Evolutionary conservation across 441 rosid species (phyloP).

Genomic region (Bruguiera hainesii): DNA sequence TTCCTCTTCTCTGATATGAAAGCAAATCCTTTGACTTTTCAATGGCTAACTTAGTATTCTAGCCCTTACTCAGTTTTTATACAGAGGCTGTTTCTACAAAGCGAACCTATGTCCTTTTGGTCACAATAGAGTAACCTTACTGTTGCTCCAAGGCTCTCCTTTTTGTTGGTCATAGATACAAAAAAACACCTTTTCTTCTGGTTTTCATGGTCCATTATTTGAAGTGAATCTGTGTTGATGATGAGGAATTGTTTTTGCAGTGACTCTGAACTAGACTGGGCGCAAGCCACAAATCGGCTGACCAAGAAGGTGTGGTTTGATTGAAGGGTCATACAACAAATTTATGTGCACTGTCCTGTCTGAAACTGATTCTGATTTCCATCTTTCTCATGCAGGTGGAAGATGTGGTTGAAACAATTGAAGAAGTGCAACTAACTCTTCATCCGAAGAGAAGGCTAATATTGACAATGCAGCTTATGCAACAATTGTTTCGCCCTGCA

Average conservation of each 20-base stretch:
- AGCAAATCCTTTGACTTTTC: no score
- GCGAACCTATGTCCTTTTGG: no score
- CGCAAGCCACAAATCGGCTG: constrained; percentile 55
- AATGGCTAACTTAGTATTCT: no score
- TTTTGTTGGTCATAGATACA: no score
- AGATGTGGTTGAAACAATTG: constrained; percentile 41
- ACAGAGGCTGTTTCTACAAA: no score
- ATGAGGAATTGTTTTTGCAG: constrained; percentile 35
- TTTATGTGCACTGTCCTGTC: constrained; percentile 16
- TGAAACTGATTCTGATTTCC: constrained; percentile 12
- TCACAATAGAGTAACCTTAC: no score
- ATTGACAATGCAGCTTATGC: constrained; percentile 74
- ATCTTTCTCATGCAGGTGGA: constrained; percentile 43
- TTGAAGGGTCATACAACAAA: not conserved
- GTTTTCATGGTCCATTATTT: no score
- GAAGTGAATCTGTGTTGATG: no score
- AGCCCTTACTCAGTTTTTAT: no score
- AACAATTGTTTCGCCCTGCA: constrained; percentile 58
- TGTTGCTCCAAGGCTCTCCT: no score
- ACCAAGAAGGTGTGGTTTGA: constrained; percentile 62
- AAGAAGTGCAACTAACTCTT: constrained; percentile 32
- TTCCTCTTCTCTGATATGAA: no score
- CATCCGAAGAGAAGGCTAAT: constrained; percentile 76
- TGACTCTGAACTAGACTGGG: constrained; percentile 70
- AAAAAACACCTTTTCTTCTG: no score